Evolutionary conservation across 1,139 yeast species (phyloP).

Genomic region (Saccharomyces hybrid): DNA sequence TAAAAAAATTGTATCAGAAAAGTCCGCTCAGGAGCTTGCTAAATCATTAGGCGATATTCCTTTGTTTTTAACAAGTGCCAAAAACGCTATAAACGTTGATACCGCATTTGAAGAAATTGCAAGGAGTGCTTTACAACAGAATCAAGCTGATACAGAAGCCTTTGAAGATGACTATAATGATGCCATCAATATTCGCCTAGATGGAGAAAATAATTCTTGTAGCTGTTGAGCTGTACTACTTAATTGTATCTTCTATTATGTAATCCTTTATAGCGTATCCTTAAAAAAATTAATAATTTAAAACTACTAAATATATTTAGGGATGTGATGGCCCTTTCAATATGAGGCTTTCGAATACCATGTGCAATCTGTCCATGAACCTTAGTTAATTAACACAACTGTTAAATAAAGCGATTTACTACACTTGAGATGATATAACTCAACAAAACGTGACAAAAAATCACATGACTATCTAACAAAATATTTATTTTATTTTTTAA

Average conservation of each 20-base stretch:
- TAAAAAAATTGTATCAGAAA: slow-evolving; percentile 72
- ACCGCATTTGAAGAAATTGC: slow-evolving; percentile 95
- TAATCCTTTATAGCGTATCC: background rate
- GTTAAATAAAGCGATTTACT: too few relatives aligned
- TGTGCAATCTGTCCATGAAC: too few relatives aligned
- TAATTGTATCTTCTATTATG: background rate
- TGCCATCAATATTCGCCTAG: slow-evolving; percentile 90
- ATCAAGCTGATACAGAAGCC: slow-evolving; percentile 79
- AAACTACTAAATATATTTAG: background rate
- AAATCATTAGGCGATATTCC: slow-evolving; percentile 85
- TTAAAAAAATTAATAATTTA: background rate
- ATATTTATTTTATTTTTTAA: too few relatives aligned
- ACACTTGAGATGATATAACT: too few relatives aligned
- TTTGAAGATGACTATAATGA: slow-evolving; percentile 91
- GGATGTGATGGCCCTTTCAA: background rate
- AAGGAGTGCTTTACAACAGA: slow-evolving; percentile 86
- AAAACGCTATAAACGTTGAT: slow-evolving; percentile 89
- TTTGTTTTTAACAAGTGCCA: slow-evolving; percentile 89
- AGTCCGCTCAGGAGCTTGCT: slow-evolving; percentile 82
- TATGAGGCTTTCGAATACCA: background rate
- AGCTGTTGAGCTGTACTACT: slow-evolving; percentile 46
- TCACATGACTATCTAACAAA: too few relatives aligned
- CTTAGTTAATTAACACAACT: too few relatives aligned
- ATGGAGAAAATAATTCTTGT: slow-evolving; percentile 70
- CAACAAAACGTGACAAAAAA: too few relatives aligned